These are phyloP conservation scores for Exophiala dermatitidis DNA, from an alignment of 2,329 filamentous ascomycete species.

Conservation along the genomic window DNA sequence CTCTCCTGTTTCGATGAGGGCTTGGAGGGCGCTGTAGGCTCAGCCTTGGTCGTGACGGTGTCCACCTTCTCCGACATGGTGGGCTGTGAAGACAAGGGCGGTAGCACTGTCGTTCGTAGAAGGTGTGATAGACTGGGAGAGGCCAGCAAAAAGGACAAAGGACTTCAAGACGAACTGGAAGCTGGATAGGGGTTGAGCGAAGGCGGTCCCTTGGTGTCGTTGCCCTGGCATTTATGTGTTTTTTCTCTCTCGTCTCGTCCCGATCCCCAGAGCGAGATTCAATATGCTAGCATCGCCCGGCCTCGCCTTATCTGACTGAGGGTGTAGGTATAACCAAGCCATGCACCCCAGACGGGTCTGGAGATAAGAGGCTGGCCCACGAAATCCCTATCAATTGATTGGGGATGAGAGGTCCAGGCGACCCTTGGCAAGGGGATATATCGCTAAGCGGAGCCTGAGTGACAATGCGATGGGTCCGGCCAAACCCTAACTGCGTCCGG, in stretches of 20 bases:
- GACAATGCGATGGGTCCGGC: background rate
- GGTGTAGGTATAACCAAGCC: background rate
- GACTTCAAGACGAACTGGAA: background rate
- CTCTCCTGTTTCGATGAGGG: background rate
- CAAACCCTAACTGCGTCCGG: background rate
- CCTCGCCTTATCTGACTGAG: background rate
- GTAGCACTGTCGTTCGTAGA: too few species aligned
- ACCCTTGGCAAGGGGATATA: background rate
- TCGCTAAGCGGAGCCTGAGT: background rate
- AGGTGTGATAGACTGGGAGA: too few species aligned
- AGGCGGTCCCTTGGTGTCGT: background rate
- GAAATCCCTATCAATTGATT: background rate
- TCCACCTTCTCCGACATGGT: conserved; percentile 3
- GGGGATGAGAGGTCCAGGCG: background rate
- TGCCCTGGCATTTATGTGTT: background rate
- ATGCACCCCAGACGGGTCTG: conserved; percentile 1
- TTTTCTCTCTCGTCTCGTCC: background rate
- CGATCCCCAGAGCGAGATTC: background rate
- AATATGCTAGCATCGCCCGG: background rate
- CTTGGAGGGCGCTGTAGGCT: background rate
- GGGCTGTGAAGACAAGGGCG: background rate
- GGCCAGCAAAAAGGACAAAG: background rate
- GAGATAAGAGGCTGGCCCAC: background rate
- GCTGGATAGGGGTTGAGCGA: background rate
- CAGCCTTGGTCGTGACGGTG: background rate